These are phyloP conservation scores for Arthrinium phaeospermum DNA, from an alignment of 2,329 filamentous ascomycete species.

Conservation along the genomic window DNA sequence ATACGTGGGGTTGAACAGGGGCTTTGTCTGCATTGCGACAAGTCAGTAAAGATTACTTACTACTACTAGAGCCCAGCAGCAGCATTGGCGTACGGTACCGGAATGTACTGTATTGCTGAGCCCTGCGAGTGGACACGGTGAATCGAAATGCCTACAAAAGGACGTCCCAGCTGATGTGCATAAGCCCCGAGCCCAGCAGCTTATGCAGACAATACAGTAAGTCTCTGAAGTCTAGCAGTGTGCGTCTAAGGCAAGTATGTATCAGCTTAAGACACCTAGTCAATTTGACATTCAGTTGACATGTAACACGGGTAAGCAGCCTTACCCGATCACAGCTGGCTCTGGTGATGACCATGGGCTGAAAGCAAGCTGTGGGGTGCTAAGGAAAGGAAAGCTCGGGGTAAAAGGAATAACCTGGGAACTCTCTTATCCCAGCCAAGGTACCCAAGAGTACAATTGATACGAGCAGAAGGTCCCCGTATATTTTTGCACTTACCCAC, in stretches of 20 bases:
- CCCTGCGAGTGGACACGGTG: slow-evolving; percentile 6
- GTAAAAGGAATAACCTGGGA: background rate
- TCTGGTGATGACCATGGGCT: background rate
- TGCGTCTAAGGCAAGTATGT: background rate
- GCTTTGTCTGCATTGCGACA: slow-evolving; percentile 13
- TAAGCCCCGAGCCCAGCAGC: background rate
- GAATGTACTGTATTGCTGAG: background rate
- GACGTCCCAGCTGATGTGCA: background rate
- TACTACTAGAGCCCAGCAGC: background rate
- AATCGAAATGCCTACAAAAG: background rate
- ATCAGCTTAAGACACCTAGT: background rate
- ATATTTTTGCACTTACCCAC: background rate
- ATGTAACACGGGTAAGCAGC: slow-evolving; percentile 2
- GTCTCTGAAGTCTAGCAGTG: background rate
- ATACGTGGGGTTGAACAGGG: slow-evolving; percentile 10
- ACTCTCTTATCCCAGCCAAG: background rate
- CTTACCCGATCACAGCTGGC: background rate
- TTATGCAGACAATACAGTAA: background rate
- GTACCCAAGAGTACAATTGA: background rate
- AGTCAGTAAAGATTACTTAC: background rate
- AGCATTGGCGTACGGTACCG: background rate
- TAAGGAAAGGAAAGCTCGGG: background rate
- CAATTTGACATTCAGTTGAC: slow-evolving; percentile 9
- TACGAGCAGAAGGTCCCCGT: background rate
- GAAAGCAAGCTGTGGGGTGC: background rate